These are phyloP conservation scores for Acanthamoeba triangularis DNA, from an alignment of 208 protist species.

Conservation along the genomic window DNA sequence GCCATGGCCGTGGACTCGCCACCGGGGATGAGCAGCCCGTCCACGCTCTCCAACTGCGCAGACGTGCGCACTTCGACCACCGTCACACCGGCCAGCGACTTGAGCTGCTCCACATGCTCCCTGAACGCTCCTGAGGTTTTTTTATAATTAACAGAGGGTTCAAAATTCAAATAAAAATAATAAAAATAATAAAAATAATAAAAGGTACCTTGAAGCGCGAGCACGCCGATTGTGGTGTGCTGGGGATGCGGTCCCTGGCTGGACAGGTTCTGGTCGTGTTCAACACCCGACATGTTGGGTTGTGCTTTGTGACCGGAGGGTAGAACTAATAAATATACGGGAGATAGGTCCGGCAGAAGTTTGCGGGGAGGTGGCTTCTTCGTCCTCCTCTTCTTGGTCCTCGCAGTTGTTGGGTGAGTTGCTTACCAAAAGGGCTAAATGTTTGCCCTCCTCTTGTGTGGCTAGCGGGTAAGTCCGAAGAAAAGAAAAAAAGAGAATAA, in stretches of 20 bases:
- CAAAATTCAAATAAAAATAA: neutral
- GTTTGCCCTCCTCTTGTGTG: neutral
- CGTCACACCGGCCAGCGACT: slow-evolving; percentile 15
- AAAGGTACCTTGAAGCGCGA: slow-evolving; percentile 78
- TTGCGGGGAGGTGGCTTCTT: neutral
- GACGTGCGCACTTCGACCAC: slow-evolving; percentile 69
- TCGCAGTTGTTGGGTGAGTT: neutral
- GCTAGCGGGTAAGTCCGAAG: neutral
- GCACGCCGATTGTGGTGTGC: slow-evolving; percentile 75
- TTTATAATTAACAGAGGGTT: no score
- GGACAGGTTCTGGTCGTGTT: neutral
- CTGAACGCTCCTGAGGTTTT: slow-evolving; percentile 62
- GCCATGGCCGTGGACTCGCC: slow-evolving; percentile 84
- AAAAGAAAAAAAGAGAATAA: neutral
- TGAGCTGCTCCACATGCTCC: slow-evolving; percentile 79
- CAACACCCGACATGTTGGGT: neutral
- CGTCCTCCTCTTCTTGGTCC: neutral
- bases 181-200: neutral
- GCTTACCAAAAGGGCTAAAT: slow-evolving; percentile 4
- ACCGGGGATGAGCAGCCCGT: slow-evolving; percentile 82
- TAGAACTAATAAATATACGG: neutral
- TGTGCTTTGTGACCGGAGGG: neutral
- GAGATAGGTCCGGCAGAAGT: neutral
- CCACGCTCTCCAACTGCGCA: slow-evolving; percentile 69
- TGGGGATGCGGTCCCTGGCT: neutral